phyloP scores from a whole-genome alignment of 345 rosid species.

The Eucalyptus tenuipes region DNA sequence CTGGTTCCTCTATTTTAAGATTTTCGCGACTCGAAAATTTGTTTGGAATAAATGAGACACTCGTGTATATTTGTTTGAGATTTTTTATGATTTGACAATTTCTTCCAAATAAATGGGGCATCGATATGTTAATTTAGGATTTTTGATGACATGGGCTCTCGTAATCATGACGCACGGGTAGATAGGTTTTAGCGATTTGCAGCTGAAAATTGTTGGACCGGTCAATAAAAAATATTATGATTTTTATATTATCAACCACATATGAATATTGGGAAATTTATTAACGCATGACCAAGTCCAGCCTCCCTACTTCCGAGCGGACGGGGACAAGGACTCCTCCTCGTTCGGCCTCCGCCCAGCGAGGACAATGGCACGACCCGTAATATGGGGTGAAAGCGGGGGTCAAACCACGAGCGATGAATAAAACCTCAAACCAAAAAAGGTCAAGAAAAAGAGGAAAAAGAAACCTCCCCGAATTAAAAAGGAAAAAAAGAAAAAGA shows the following conservation, averaged over 20 bases:
- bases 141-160: rapidly evolving
- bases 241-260: not conserved
- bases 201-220: not conserved
- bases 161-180: not conserved
- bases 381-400: not conserved
- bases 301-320: not conserved
- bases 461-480: not conserved
- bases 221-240: not conserved
- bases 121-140: not conserved
- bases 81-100: not conserved
- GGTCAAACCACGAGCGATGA: not conserved
- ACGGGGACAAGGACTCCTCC: not conserved
- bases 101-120: rapidly evolving
- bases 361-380: not conserved
- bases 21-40: not conserved
- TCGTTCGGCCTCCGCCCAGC: not conserved
- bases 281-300: not conserved
- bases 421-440: not conserved
- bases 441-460: not conserved
- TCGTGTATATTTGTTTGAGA: not conserved
- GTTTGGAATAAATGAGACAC: rapidly evolving
- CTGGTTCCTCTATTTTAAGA: not conserved
- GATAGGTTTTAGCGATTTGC: not conserved
- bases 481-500: not conserved
- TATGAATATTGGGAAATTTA: not conserved